Conservation (phyloP, 164 flowering plant genomes). For the Sextonia rubra region DNA sequence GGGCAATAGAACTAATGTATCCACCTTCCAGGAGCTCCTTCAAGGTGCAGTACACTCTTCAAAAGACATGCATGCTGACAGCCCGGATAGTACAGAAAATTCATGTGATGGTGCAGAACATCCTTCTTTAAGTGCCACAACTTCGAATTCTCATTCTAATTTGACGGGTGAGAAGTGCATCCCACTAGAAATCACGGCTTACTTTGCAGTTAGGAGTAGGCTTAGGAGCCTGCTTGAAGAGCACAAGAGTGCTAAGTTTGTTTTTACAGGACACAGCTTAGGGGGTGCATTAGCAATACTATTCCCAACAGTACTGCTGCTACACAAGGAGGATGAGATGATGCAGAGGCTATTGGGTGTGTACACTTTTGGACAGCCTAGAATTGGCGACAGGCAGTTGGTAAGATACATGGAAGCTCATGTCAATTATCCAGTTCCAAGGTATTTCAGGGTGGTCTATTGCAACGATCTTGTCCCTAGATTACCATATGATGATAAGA, state of each 20-base stretch:
- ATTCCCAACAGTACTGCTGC: slow-evolving; percentile 40
- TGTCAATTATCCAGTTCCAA: slow-evolving; percentile 46
- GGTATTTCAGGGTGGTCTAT: slow-evolving; percentile 63
- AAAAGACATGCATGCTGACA: background rate
- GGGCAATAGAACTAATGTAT: slow-evolving; percentile 51
- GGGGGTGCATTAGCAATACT: slow-evolving; percentile 83
- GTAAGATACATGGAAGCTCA: slow-evolving; percentile 56
- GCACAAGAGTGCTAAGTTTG: slow-evolving; percentile 43
- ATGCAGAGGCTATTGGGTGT: slow-evolving; percentile 66
- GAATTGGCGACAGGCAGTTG: slow-evolving; percentile 63
- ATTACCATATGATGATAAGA: slow-evolving; percentile 62
- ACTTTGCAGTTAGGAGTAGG: slow-evolving; percentile 53
- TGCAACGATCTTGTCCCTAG: slow-evolving; percentile 79
- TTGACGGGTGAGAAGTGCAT: background rate
- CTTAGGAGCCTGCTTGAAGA: slow-evolving; percentile 34
- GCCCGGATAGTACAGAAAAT: background rate
- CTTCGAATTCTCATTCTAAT: background rate
- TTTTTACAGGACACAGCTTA: slow-evolving; percentile 84
- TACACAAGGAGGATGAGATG: slow-evolving; percentile 54
- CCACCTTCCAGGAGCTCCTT: slow-evolving; percentile 45
- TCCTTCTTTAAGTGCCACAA: background rate
- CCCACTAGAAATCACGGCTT: slow-evolving; percentile 44
- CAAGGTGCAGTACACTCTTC: slow-evolving; percentile 8
- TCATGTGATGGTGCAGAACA: background rate
- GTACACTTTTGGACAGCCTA: slow-evolving; percentile 88